Evolutionary conservation across 2,329 filamentous ascomycete genomes (phyloP).

Genomic region (Periconia digitata): DNA sequence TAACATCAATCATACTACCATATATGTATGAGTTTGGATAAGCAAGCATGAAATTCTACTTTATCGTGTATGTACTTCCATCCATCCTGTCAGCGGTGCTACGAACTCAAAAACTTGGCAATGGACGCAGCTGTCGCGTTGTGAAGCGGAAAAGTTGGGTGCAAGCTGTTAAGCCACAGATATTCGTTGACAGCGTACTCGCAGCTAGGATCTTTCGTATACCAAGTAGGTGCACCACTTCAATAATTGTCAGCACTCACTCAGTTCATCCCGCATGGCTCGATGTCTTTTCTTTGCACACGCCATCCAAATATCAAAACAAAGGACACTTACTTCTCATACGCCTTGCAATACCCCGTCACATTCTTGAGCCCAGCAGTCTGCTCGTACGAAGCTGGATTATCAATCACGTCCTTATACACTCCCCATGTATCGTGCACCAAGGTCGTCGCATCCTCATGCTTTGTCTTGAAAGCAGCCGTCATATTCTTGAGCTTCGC

Average conservation of each 20-base stretch:
- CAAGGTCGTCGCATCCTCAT: constrained; percentile 50
- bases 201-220: constrained; percentile 49
- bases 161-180: constrained; percentile 65
- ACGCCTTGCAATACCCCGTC: constrained; percentile 57
- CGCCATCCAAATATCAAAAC: not conserved
- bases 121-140: constrained; percentile 57
- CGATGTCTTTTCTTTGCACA: not conserved
- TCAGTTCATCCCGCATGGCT: no score
- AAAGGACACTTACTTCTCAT: constrained; percentile 48
- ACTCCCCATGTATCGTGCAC: constrained; percentile 56
- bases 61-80: not conserved
- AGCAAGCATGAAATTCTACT: not conserved
- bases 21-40: not conserved
- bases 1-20: not conserved
- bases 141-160: constrained; percentile 66
- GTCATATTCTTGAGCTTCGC: constrained; percentile 47
- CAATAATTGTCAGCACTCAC: constrained; percentile 8
- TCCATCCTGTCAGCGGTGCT: not conserved
- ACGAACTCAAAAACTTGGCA: constrained; percentile 21
- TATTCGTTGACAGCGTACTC: constrained; percentile 61
- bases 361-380: constrained; percentile 58
- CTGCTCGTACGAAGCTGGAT: constrained; percentile 53
- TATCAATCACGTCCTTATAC: constrained; percentile 56
- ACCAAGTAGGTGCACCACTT: constrained; percentile 43
- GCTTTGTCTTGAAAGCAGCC: constrained; percentile 37